Base-by-base conservation (phyloP, 2,329 filamentous ascomycete genomes). In the Endoconidiophora laricicola region DNA sequence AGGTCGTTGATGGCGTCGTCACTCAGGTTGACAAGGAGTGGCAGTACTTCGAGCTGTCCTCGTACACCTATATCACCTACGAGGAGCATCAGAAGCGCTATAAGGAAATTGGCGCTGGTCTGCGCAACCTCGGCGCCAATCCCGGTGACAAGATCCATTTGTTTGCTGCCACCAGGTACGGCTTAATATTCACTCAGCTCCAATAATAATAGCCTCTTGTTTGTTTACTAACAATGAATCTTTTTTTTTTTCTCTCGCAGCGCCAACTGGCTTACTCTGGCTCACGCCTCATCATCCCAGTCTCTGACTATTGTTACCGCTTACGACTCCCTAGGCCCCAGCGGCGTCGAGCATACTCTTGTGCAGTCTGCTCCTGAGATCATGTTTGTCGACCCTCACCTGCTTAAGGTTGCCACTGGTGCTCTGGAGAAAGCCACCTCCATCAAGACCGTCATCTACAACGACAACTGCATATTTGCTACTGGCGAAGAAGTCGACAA, bases 301-400 rank as follows among this genome's bases (percentile, higher is more conserved):
- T 88, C 85, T 42, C 78, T 95, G 63, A 79, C 85, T 53, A 88
- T 95, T 57, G 90, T 95, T 46, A 96, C 90, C 43, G 87, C 88
- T 46, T 95, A 95, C 66, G 88, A 95, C 64, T 94, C 87, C 26
- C 80, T 95, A 42, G 88, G 88, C 49, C 76, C 86, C 59, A 78
- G 81, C 55, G 88, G 87, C 44, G 75, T 95, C 55, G 79, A 82
- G 67, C 87, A 94, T 69, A 93, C 87, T 2, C 75, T 95, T 56
- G 71, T 79, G 20, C 84, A 94, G 66, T 91, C 86, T 48, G 71
- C 79, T 55, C 82, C 86, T 48, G 79, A 79, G 58, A 81, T 81
- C 63, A 90, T 95, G 70, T 94, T 88, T 66, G 74, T 86, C 55
- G 88, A 95, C 61, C 83, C 88, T 6, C 78, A 84, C 58, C 78